phyloP scores from a whole-genome alignment of 2,329 filamentous ascomycete genomes.

The Diplodia scrobiculata region DNA sequence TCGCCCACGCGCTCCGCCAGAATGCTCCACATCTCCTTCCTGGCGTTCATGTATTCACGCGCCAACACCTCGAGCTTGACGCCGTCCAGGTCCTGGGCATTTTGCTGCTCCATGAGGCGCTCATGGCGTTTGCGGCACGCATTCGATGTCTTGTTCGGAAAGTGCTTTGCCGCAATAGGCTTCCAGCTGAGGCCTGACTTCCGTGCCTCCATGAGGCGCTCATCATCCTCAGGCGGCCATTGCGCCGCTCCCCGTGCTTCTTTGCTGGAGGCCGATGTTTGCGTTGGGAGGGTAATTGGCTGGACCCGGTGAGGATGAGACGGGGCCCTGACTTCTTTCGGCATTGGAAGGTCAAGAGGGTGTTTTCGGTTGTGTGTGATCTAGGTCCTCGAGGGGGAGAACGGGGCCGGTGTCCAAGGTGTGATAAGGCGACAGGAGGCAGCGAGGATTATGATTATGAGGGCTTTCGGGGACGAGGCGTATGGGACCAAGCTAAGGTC shows the following conservation, averaged over 20 bases:
- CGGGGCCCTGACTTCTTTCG: conserved; percentile 46
- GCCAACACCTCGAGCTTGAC: conserved; percentile 73
- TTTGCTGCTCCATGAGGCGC: conserved; percentile 72
- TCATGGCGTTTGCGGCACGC: conserved; percentile 90
- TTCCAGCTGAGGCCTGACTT: conserved; percentile 79
- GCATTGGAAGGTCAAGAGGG: conserved; percentile 42
- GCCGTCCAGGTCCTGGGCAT: conserved; percentile 76
- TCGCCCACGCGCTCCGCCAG: conserved; percentile 65
- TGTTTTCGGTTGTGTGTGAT: neutral
- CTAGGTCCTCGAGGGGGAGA: neutral
- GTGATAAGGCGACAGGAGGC: neutral
- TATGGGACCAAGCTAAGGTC: neutral
- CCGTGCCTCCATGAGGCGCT: conserved; percentile 69
- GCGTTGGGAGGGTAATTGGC: conserved; percentile 41
- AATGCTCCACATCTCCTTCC: conserved; percentile 78
- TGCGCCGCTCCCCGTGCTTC: conserved; percentile 45
- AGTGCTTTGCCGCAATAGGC: conserved; percentile 74
- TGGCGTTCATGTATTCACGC: conserved; percentile 74
- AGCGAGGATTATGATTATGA: conserved; percentile 27
- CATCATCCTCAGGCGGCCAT: conserved; percentile 75
- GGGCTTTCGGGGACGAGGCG: neutral
- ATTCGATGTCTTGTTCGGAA: conserved; percentile 74
- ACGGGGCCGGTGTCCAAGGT: neutral
- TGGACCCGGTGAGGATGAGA: conserved; percentile 36
- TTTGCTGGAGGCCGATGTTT: conserved; percentile 34